Evolutionary conservation across 768 basidiomycete genomes (phyloP).

Genomic region (Crepidotus variabilis): DNA sequence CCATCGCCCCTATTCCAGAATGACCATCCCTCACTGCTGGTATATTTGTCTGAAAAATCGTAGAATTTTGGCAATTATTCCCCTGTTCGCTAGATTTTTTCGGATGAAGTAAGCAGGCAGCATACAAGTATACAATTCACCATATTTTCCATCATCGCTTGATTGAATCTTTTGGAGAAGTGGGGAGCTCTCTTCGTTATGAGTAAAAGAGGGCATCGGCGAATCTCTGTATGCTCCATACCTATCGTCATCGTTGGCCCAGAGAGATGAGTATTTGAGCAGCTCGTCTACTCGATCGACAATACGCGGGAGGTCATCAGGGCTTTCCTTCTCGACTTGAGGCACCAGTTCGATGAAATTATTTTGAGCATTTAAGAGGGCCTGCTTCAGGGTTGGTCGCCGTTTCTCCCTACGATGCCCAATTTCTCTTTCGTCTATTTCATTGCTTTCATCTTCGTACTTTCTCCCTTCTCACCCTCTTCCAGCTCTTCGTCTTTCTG

Average conservation of each 20-base stretch:
- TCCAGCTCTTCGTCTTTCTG: background rate
- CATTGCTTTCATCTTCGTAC: background rate
- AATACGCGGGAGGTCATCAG: background rate
- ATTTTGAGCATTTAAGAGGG: background rate
- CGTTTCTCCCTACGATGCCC: background rate
- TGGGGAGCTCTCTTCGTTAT: background rate
- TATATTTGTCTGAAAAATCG: background rate
- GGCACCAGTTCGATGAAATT: background rate
- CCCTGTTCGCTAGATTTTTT: background rate
- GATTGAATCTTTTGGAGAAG: background rate
- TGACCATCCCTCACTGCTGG: background rate
- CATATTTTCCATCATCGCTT: background rate
- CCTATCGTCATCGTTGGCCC: background rate
- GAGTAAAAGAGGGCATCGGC: constrained; percentile 6
- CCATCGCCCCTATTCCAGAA: too few species aligned
- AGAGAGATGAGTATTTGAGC: background rate
- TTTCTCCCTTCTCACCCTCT: background rate
- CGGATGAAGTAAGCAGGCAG: background rate
- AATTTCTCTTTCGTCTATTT: background rate
- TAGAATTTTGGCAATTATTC: background rate
- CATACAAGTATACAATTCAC: background rate
- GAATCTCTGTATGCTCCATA: background rate
- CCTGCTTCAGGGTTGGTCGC: background rate
- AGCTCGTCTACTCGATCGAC: background rate
- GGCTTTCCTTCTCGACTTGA: background rate